These are phyloP conservation scores for Stachybotrys echinatus DNA, from an alignment of 2,329 filamentous ascomycete species.

Conservation along the genomic window DNA sequence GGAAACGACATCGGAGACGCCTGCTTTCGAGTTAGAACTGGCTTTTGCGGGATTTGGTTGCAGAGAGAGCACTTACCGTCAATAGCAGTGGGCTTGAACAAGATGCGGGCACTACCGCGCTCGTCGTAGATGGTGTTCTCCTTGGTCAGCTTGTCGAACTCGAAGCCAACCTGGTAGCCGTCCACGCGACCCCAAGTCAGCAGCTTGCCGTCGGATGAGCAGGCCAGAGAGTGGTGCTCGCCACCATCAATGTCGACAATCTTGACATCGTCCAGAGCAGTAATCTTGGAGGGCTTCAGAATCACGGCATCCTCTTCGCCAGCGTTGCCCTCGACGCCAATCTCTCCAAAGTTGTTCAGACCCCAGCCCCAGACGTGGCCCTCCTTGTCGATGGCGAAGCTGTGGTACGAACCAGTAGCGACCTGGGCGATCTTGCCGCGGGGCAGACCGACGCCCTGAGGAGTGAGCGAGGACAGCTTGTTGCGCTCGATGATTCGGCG, in stretches of 20 bases:
- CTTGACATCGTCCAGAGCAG: constrained; percentile 56
- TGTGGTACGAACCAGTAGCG: constrained; percentile 72
- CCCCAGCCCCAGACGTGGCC: constrained; percentile 78
- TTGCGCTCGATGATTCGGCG: constrained; percentile 57
- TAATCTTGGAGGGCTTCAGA: constrained; percentile 63
- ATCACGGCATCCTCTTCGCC: constrained; percentile 57
- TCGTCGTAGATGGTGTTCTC: constrained; percentile 59
- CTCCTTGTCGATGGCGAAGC: constrained; percentile 68
- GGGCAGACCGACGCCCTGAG: constrained; percentile 50
- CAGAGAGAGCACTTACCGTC: constrained; percentile 33
- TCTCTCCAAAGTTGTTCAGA: constrained; percentile 81
- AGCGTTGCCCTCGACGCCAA: constrained; percentile 56
- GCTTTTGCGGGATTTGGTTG: no score
- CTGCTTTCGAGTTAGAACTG: constrained; percentile 13
- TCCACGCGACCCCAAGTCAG: constrained; percentile 57
- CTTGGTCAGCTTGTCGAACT: constrained; percentile 40
- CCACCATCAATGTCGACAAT: constrained; percentile 66
- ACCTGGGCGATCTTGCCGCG: constrained; percentile 53
- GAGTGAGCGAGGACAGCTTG: constrained; percentile 55
- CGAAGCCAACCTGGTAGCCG: constrained; percentile 48
- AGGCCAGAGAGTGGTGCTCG: constrained; percentile 68
- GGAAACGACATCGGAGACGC: constrained; percentile 44
- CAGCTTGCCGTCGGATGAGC: constrained; percentile 50
- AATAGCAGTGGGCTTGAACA: constrained; percentile 37
- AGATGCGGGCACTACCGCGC: constrained; percentile 57